Evolutionary conservation across 129 eudicot genomes (phyloP), one percentile per base, ranked within the genome.

Genomic region (Calendula officinalis): DNA sequence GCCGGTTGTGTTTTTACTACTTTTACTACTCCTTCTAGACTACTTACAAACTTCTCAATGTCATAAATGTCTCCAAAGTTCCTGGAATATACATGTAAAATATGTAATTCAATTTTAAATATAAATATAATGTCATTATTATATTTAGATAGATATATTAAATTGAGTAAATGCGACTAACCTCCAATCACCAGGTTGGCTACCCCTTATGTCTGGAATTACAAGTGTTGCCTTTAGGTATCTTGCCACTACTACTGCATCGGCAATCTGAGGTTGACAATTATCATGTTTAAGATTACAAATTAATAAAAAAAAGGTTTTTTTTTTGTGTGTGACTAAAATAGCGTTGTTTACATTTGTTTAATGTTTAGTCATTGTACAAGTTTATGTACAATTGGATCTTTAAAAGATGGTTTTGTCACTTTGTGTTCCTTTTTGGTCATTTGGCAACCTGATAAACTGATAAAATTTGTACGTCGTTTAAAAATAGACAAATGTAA

Each of bases 151-250:
- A 22, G 2, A 22, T 22, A 22, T 22, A 22, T 22, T 22, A 22
- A 22, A 22, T 22, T 30, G 45, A 11, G 10, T 11, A 4, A 32
- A 22, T 56, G 61, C 22, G 14, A 78, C 81, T 71, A 48, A 92
- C 99, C 89, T 88, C 68, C 76, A 74, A 53, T 92, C 96, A 43
- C 96, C 95, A 72, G 94, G 89, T 50, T 76, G 71, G 80, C 89
- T 83, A 73, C 99, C 99, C 73, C 99, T 83, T 10, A 92, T 83
- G 73, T 92, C 99, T 39, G 99, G 99, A 70, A 92, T 66, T 66
- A 92, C 99, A 76, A 92, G 95, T 67, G 96, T 83, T 22, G 99
- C 99, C 62, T 80, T 74, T 37, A 92, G 82, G 64, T 74, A 75
- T 78, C 84, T 88, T 16, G 99, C 96, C 56, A 92, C 96, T 22